Conservation (phyloP, 805 yeast genomes). For the Monosporozyma solicola region DNA sequence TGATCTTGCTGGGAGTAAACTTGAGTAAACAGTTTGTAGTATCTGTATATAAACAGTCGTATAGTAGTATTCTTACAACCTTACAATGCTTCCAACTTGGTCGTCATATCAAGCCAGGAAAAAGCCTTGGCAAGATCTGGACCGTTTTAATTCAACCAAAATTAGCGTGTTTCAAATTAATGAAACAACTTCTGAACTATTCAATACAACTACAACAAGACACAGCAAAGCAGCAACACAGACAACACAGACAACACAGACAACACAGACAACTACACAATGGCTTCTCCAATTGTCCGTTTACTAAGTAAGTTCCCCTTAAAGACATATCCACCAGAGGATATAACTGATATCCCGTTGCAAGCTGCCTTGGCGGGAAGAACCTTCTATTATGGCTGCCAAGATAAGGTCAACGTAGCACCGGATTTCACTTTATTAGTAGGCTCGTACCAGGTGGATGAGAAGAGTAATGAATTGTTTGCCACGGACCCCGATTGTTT, state of each 20-base stretch:
- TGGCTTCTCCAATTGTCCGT: neutral
- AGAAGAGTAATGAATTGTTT: constrained; percentile 12
- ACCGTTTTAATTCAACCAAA: no score
- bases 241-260: neutral
- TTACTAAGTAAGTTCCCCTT: constrained; percentile 48
- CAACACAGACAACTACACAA: neutral
- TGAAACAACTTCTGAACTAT: no score
- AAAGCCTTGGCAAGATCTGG: no score
- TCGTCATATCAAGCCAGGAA: neutral
- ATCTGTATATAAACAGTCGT: no score
- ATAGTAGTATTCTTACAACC: no score
- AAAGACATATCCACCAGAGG: constrained; percentile 33
- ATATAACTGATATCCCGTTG: constrained; percentile 23
- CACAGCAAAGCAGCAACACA: neutral
- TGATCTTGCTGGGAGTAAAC: no score
- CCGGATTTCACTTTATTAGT: neutral
- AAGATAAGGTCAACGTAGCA: neutral
- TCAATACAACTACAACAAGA: no score
- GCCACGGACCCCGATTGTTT: constrained; percentile 57
- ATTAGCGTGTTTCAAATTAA: no score
- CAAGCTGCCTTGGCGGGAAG: constrained; percentile 17
- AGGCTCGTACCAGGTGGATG: neutral
- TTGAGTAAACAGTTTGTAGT: no score
- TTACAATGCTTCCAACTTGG: no score
- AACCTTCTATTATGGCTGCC: neutral